phyloP scores from a whole-genome alignment of 2,329 filamentous ascomycete species.

The Pseudogymnoascus sp. region DNA sequence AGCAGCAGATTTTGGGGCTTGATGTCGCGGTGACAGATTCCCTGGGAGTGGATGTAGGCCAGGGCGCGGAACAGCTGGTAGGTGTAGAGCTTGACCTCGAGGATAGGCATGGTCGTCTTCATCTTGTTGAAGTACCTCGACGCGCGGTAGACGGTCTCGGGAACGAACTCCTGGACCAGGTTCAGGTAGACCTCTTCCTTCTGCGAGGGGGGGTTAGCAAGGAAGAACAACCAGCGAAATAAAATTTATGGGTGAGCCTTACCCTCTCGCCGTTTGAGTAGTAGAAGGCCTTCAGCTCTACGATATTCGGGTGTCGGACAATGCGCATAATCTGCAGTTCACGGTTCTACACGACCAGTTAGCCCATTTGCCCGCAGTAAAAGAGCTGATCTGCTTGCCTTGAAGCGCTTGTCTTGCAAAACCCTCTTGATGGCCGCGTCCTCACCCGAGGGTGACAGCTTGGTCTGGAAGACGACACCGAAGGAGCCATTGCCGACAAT shows the following conservation, averaged over 20 bases:
- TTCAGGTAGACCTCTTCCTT: constrained; percentile 99
- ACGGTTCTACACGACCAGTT: constrained; percentile 62
- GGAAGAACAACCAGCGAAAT: not conserved
- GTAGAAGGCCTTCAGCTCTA: constrained; percentile 98
- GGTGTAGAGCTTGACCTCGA: constrained; percentile 98
- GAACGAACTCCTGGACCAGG: constrained; percentile 94
- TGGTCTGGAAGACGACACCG: constrained; percentile 97
- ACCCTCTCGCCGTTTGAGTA: constrained; percentile 98
- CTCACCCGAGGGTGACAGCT: constrained; percentile 93
- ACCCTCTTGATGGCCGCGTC: constrained; percentile 99
- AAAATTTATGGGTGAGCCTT: constrained; percentile 34
- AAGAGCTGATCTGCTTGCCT: constrained; percentile 48
- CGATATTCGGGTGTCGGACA: constrained; percentile 96
- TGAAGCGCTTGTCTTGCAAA: constrained; percentile 98
- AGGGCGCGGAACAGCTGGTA: constrained; percentile 98
- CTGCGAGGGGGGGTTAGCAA: constrained; percentile 34
- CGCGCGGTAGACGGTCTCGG: constrained; percentile 95
- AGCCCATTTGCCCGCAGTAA: constrained; percentile 20
- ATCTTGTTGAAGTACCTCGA: constrained; percentile 99
- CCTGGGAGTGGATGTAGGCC: constrained; percentile 98
- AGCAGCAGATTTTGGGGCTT: constrained; percentile 97
- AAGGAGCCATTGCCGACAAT: constrained; percentile 99
- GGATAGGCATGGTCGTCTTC: constrained; percentile 98
- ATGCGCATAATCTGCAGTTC: constrained; percentile 99
- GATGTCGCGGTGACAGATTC: constrained; percentile 98